Evolutionary conservation across 2,329 filamentous ascomycete genomes (phyloP).

Genomic region (Paradendryphiella salina): DNA sequence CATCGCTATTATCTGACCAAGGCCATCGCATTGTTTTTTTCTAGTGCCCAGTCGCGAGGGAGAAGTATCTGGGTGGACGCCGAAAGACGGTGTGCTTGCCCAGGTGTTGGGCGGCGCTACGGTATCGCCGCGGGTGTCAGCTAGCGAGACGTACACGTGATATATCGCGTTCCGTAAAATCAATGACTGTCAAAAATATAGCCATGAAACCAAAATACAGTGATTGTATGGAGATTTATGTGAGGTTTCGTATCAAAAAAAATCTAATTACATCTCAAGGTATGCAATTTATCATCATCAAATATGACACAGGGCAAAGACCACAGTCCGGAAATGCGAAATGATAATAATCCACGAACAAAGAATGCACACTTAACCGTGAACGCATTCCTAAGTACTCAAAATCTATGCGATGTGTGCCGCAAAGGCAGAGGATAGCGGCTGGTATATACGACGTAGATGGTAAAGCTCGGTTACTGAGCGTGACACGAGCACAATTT

Average conservation of each 20-base stretch:
- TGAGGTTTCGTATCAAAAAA: too few species aligned
- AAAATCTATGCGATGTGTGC: neutral
- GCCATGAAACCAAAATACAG: too few species aligned
- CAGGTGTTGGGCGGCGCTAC: neutral
- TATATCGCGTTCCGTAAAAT: neutral
- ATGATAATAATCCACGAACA: neutral
- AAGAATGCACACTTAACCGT: neutral
- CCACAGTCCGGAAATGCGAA: too few species aligned
- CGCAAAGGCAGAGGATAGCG: neutral
- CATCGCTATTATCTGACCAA: constrained; percentile 43
- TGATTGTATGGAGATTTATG: too few species aligned
- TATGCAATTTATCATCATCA: too few species aligned
- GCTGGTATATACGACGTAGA: neutral
- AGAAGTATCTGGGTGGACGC: constrained; percentile 1
- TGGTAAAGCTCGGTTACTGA: neutral
- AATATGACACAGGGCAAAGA: too few species aligned
- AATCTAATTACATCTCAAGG: too few species aligned
- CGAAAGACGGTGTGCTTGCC: constrained; percentile 3
- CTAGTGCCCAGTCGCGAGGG: constrained; percentile 25
- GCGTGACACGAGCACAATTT: neutral
- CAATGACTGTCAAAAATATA: too few species aligned
- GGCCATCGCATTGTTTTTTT: constrained; percentile 49
- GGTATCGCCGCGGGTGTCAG: neutral
- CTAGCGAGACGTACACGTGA: constrained; percentile 2
- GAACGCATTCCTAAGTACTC: neutral